These are phyloP conservation scores for Neodidymelliopsis sp. DNA, from an alignment of 2,329 filamentous ascomycete species.

Conservation along the genomic window DNA sequence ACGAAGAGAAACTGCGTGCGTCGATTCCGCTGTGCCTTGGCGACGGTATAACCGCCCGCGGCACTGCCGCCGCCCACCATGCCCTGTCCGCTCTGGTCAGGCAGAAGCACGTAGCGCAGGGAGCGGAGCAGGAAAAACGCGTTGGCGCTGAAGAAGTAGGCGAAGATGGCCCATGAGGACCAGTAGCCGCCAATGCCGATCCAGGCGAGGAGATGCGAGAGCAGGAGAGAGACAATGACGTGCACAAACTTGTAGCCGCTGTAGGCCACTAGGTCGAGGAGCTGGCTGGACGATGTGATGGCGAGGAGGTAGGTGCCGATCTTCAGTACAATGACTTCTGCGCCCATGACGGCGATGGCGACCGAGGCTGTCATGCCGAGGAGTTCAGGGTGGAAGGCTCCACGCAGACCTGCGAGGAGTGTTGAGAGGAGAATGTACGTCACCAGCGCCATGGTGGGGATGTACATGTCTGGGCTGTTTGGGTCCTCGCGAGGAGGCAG, in stretches of 20 bases:
- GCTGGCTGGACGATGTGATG: conserved; percentile 92
- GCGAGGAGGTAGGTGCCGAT: conserved; percentile 91
- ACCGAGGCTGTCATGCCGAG: conserved; percentile 88
- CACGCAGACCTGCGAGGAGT: conserved; percentile 85
- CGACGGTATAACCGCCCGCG: conserved; percentile 72
- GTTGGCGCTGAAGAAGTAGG: conserved; percentile 92
- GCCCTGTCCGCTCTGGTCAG: conserved; percentile 61
- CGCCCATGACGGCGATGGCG: conserved; percentile 79
- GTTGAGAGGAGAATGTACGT: conserved; percentile 97
- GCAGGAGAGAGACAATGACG: conserved; percentile 85
- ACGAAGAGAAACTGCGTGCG: conserved; percentile 47
- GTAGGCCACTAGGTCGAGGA: conserved; percentile 93
- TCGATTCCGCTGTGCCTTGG: conserved; percentile 69
- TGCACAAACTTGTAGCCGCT: conserved; percentile 99
- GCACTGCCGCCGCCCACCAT: conserved; percentile 35
- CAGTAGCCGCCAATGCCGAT: conserved; percentile 85
- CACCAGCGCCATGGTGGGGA: conserved; percentile 94
- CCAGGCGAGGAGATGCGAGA: conserved; percentile 68
- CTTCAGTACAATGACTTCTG: conserved; percentile 91
- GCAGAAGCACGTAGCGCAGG: conserved; percentile 92
- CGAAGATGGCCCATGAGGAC: conserved; percentile 87
- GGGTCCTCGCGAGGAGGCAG: conserved; percentile 92
- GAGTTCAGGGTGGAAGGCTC: conserved; percentile 92
- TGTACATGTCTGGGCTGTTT: conserved; percentile 99
- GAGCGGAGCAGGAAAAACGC: conserved; percentile 95